Percentiles rank a stretch among this genome's conserved stretches.
These are phyloP conservation scores for Verticillium longisporum DNA, from an alignment of 2,329 filamentous ascomycete species.

Conservation along the genomic window DNA sequence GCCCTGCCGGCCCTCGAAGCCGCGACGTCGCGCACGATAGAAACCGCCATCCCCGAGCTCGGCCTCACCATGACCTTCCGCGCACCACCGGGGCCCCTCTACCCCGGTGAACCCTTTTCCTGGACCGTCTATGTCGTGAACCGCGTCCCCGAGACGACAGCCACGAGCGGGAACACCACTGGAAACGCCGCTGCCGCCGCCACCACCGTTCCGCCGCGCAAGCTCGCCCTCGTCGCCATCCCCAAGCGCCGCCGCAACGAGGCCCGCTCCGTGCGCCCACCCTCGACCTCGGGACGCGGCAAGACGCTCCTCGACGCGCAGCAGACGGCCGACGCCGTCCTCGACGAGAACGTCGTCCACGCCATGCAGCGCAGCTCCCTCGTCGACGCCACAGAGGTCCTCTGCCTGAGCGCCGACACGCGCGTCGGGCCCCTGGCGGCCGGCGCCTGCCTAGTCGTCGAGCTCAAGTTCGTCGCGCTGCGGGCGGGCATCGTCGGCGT, in stretches of 20 bases:
- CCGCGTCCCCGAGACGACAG: conserved; percentile 32
- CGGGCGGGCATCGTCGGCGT: conserved; percentile 60
- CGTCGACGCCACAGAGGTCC: conserved; percentile 58
- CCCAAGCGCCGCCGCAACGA: conserved; percentile 58
- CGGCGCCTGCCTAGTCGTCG: conserved; percentile 65
- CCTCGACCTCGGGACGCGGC: conserved; percentile 40
- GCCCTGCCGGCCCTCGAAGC: conserved; percentile 53
- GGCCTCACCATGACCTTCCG: conserved; percentile 72
- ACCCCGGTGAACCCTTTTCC: conserved; percentile 59
- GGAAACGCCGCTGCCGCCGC: conserved; percentile 22
- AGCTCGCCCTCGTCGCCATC: conserved; percentile 63
- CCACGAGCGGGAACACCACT: background rate
- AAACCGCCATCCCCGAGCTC: conserved; percentile 48
- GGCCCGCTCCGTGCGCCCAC: conserved; percentile 42
- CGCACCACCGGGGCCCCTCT: conserved; percentile 48
- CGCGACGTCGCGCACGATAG: conserved; percentile 34
- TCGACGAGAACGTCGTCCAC: conserved; percentile 66
- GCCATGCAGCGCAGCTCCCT: conserved; percentile 61
- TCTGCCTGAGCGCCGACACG: conserved; percentile 71
- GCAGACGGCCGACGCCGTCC: conserved; percentile 55
- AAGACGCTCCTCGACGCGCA: conserved; percentile 15
- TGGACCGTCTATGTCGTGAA: conserved; percentile 76
- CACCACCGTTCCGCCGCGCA: conserved; percentile 35
- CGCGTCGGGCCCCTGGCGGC: conserved; percentile 67
- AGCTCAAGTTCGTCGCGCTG: conserved; percentile 66